Base-by-base conservation (phyloP, 371 early-diverging fungal species). In the Mortierella sp. region DNA sequence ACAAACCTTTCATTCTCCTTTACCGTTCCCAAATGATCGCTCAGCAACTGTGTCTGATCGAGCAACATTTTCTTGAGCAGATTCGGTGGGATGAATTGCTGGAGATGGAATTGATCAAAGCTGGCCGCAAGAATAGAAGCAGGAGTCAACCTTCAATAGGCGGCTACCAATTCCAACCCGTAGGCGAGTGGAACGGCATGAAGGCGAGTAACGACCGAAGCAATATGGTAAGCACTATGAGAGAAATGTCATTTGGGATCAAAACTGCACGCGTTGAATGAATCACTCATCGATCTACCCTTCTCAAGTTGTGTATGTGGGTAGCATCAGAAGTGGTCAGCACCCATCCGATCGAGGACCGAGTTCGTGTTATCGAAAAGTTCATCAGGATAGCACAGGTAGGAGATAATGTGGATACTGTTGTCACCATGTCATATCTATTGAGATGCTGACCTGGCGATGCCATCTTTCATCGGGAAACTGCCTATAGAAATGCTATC, bases 321-420 rank as follows among this genome's bases (percentile, higher is more conserved):
- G 91, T 90, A 0, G 85, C 89, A 2, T 87, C 89, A 19, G 91
- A 90, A 58, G 84, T 93, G 31, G 86, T 91, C 9, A 79, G 84
- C 30, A 86, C 90, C 8, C 82, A 62, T 7, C 61, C 79, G 3
- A 30, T 86, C 18, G 84, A 89, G 14, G 81, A 85, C 26, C 85
- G 92, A 4, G 90, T 82, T 2, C 81, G 81, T n/a, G 82, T 91
- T 4, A 84, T 92, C 16, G 92, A 92, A 66, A 90, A 89, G 58
- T 88, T 91, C 38, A 93, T 93, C 48, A 84, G 90, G 26, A 74
- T 93, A 21, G 92, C 91, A 5, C 86, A 86, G 73, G 84, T 84
- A 81, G 10, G 34, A 4, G 10, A 7, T 10, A 10, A 34, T n/a
- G n/a, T n/a, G n/a, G n/a, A n/a, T n/a, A n/a, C n/a, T n/a, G n/a